These are phyloP conservation scores for Colletotrichum sidae DNA, from an alignment of 2,329 filamentous ascomycete genomes.

Conservation along the genomic window DNA sequence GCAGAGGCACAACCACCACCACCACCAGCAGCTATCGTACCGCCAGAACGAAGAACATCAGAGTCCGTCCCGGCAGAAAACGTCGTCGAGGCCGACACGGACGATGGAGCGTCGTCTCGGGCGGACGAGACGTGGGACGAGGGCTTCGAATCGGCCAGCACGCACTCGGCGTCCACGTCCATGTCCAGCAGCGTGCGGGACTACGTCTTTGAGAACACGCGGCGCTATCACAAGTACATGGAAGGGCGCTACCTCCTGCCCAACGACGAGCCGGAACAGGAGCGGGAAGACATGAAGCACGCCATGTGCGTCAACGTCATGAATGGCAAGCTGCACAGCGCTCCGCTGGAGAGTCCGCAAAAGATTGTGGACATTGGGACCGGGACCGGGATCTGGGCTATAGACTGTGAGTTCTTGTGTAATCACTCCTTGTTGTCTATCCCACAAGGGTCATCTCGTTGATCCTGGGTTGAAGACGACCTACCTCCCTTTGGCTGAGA, in stretches of 20 bases:
- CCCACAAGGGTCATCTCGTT: no score
- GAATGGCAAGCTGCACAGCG: slow-evolving; percentile 49
- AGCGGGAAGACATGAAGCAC: slow-evolving; percentile 35
- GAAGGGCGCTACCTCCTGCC: slow-evolving; percentile 52
- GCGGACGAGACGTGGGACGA: slow-evolving; percentile 22
- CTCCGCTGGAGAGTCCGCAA: slow-evolving; percentile 49
- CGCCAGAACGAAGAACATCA: neutral
- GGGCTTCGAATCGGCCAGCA: slow-evolving; percentile 22
- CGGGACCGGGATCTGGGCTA: slow-evolving; percentile 58
- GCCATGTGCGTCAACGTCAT: slow-evolving; percentile 47
- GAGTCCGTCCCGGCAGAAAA: slow-evolving; percentile 16
- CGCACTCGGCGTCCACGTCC: slow-evolving; percentile 29
- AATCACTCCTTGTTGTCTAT: no score
- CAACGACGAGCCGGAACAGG: slow-evolving; percentile 49
- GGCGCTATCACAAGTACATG: slow-evolving; percentile 54
- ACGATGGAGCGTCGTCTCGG: slow-evolving; percentile 7
- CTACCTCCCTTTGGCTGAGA: no score
- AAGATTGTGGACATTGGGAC: slow-evolving; percentile 58
- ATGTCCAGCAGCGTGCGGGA: slow-evolving; percentile 32
- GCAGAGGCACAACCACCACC: neutral
- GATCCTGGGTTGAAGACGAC: no score
- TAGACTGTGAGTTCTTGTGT: slow-evolving; percentile 47
- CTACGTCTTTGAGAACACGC: slow-evolving; percentile 50
- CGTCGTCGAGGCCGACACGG: slow-evolving; percentile 24
- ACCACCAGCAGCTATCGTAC: neutral